Base-by-base conservation (phyloP, 225 moss, liverwort and hornwort genomes). In the Bryum argenteum region DNA sequence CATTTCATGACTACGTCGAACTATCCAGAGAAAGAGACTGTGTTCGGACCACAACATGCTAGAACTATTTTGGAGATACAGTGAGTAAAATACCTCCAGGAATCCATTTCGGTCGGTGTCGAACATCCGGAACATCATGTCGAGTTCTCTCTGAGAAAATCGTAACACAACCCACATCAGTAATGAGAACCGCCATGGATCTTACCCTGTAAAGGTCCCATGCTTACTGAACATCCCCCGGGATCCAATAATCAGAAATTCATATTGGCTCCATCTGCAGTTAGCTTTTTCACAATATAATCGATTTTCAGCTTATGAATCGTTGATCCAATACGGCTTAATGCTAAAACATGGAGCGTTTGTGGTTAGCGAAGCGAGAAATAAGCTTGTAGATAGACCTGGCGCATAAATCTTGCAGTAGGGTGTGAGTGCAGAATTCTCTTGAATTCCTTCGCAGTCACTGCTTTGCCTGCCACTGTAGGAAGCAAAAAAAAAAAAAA, bases 51-150 rank as follows among this genome's bases (percentile, higher is more conserved):
- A 53, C 58, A 56, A 54, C 42, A 75, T 18, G 33, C 42, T 37
- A 33, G 26, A 40, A 17, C 41, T 76, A 59, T n/a, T n/a, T n/a
- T n/a, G 65, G n/a, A 37, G 24, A 26, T 8, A 22, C 20, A 16
- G 42, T 38, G 61, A 63, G 58, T 42, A n/a, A 37, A n/a, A 57
- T 65, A 82, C 87, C 79, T 90, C 79, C 39, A 91, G 62, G 54
- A 89, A 37, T 47, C 85, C 87, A 74, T 90, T 70, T 38, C 77
- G 86, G 65, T 94, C 83, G 0, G 75, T 71, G 77, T 94, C 91
- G 64, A 94, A 87, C 88, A 94, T 87, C 54, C 83, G 81, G 65
- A 91, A 91, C 68, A 94, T 82, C 62, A 94, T 78, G 78, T 91
- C 91, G 10, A 91, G 80, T 89, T 94, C 91, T 80, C 83, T 87